Percentiles rank a stretch among this genome's conserved stretches.
phyloP scores from a whole-genome alignment of 208 protist genomes.

The Acanthamoeba castellanii region DNA sequence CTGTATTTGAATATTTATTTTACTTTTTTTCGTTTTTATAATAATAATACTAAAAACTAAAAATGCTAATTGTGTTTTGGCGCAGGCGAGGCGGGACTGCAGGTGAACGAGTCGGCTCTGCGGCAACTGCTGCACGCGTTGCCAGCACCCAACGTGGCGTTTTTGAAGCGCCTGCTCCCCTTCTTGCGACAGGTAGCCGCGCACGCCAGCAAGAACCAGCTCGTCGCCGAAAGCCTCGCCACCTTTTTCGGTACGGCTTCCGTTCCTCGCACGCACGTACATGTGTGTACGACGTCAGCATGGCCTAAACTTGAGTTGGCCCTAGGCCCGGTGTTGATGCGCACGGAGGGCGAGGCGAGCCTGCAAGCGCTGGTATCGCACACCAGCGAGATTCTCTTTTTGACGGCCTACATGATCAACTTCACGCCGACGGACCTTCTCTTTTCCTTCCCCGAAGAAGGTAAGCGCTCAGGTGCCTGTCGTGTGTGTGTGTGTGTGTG shows the following conservation, averaged over 20 bases:
- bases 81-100: background rate
- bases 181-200: constrained; percentile 3
- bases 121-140: constrained; percentile 30
- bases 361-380: constrained; percentile 35
- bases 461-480: background rate
- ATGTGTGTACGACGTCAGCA: background rate
- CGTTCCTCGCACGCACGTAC: background rate
- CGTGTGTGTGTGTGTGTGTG: background rate
- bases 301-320: background rate
- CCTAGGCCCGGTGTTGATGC: background rate
- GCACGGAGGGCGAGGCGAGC: background rate
- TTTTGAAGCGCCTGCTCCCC: constrained; percentile 40
- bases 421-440: constrained; percentile 29
- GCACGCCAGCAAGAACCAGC: constrained; percentile 10
- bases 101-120: constrained; percentile 35
- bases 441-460: constrained; percentile 43
- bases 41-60: background rate
- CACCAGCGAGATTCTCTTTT: background rate
- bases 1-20: background rate
- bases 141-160: constrained; percentile 37
- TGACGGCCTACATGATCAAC: constrained; percentile 59
- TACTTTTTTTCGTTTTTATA: background rate
- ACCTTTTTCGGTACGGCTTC: constrained; percentile 11
- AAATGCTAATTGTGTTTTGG: background rate
- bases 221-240: constrained; percentile 44